Evolutionary conservation across 208 protist species (phyloP).

Genomic region (Zelonia costaricensis): DNA sequence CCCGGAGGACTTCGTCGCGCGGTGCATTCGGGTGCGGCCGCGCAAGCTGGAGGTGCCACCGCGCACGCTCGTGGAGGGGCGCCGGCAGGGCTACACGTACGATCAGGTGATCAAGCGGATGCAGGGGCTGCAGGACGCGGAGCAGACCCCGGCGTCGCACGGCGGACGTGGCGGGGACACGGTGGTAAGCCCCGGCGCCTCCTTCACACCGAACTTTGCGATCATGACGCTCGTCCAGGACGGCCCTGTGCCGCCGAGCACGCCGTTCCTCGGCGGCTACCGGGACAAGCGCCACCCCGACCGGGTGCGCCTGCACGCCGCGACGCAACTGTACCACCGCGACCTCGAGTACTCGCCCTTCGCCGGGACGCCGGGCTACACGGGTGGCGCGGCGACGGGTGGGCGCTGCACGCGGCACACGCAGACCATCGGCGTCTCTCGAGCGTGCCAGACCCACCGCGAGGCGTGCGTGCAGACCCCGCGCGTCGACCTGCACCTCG

Average conservation of each 20-base stretch:
- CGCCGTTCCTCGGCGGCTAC: constrained; percentile 94
- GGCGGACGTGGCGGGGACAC: constrained; percentile 7
- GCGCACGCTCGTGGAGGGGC: constrained; percentile 54
- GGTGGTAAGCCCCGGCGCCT: neutral
- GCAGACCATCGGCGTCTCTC: constrained; percentile 90
- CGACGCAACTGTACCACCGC: constrained; percentile 87
- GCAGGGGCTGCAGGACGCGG: constrained; percentile 21
- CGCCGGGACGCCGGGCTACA: constrained; percentile 4
- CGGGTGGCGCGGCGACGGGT: constrained; percentile 11
- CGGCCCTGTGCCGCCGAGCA: constrained; percentile 21
- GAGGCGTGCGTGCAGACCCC: constrained; percentile 94
- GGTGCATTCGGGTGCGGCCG: constrained; percentile 54
- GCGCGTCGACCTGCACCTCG: constrained; percentile 58
- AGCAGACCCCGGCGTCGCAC: constrained; percentile 1
- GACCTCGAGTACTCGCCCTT: constrained; percentile 70
- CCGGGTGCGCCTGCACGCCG: constrained; percentile 87
- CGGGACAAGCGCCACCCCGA: constrained; percentile 67
- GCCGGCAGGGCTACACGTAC: constrained; percentile 58
- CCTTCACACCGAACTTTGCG: constrained; percentile 9
- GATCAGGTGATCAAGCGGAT: constrained; percentile 60
- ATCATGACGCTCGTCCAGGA: constrained; percentile 43
- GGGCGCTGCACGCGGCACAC: constrained; percentile 83
- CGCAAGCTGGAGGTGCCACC: constrained; percentile 44
- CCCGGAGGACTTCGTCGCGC: constrained; percentile 43
- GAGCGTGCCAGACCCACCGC: constrained; percentile 88